phyloP scores from a whole-genome alignment of 164 flowering plant genomes.

The Warburgia ugandensis region DNA sequence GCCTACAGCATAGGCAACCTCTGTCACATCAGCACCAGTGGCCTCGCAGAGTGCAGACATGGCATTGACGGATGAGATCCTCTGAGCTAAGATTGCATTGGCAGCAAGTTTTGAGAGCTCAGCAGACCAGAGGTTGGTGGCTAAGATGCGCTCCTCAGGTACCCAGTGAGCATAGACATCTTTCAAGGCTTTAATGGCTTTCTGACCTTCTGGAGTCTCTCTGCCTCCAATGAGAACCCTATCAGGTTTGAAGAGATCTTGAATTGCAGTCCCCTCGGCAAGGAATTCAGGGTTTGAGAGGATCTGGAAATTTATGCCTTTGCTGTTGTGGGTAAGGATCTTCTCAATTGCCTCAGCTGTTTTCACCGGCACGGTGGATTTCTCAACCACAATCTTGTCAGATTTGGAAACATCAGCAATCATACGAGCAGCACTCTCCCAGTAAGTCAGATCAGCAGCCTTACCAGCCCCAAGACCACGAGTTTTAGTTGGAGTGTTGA shows the following conservation, averaged over 20 bases:
- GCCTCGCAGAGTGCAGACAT: constrained; percentile 97
- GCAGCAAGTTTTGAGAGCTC: constrained; percentile 95
- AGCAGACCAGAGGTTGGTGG: constrained; percentile 90
- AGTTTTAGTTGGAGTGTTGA: constrained; percentile 86
- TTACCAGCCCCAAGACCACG: constrained; percentile 90
- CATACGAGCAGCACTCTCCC: constrained; percentile 97
- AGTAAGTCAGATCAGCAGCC: constrained; percentile 88
- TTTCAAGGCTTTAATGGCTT: constrained; percentile 64
- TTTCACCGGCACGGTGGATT: constrained; percentile 88
- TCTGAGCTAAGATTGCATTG: constrained; percentile 86
- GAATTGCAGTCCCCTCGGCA: constrained; percentile 87
- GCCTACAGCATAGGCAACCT: constrained; percentile 74
- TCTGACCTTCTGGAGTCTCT: constrained; percentile 82
- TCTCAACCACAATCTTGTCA: constrained; percentile 86
- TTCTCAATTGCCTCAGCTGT: constrained; percentile 95
- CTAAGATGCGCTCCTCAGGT: constrained; percentile 61
- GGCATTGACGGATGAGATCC: constrained; percentile 85
- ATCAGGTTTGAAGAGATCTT: constrained; percentile 72
- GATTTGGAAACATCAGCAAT: constrained; percentile 89
- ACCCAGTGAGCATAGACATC: constrained; percentile 84
- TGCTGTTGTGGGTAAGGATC: constrained; percentile 82
- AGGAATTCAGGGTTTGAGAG: constrained; percentile 90
- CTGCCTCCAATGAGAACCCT: constrained; percentile 89
- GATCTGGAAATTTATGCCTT: constrained; percentile 72
- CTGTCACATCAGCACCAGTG: constrained; percentile 70